Evolutionary conservation across 495 filamentous ascomycete species (phyloP), one percentile per base, ranked within the genome.

Genomic region (Penicillium longicatenatum): DNA sequence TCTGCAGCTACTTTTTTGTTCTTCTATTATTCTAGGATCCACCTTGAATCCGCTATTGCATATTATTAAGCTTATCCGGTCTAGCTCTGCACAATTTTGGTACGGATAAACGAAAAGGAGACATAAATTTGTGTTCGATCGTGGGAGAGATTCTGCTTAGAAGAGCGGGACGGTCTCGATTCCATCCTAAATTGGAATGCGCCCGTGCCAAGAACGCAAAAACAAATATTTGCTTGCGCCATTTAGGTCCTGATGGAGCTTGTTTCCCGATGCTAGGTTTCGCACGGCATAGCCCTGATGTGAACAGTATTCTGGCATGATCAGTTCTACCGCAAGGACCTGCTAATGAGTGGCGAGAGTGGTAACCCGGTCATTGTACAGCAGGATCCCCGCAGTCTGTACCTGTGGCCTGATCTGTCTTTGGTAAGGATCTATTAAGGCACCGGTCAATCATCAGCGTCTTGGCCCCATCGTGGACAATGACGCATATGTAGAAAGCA

Each of bases 31-130:
- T 51, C 30, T 12, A 30, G 31, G 47, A 50, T 30, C 30, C 47
- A 35, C 26, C 14, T 30, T 31, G 10, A 49, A 22, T 51, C 21
- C 31, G 6, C 30, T 12, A 30, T 10, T 14, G 8, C 8, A 39
- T 24, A 49, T 43, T 45, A 57, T 57, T 45, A 54, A 58, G 55
- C 55, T 62, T 62, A 61, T 43, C 6, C 37, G 31, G 59, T 48
- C 54, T 45, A 19, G 46, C 19, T 33, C 30, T 37, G 44, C 53
- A 47, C 17, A 54, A 50, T n/a, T 50, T 52, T 49, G 10, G 30
- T 31, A 31, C 46, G 46, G 19, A n/a, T 21, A 44, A 41, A 35
- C 22, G 21, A 17, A 41, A 10, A 52, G 9, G 44, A 45, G 14
- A 52, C 52, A 55, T 47, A 46, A 44, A 8, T 42, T 26, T 7